Evolutionary conservation across 768 basidiomycete genomes (phyloP), one percentile per base, ranked within the genome.

Genomic region (Suillus weaverae): DNA sequence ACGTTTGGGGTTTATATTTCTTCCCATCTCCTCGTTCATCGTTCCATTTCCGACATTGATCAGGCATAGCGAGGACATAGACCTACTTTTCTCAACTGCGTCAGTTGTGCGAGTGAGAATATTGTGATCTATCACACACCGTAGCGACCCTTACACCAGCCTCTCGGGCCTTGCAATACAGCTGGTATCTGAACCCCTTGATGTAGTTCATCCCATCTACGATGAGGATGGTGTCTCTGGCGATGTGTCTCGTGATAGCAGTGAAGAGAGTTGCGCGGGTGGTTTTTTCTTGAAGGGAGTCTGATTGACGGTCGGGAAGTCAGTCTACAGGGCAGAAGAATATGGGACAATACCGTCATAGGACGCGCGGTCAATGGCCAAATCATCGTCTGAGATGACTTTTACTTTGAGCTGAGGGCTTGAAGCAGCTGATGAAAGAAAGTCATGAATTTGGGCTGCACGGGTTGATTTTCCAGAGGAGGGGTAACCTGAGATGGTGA

Each of bases 141-240:
- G 97, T 98, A 76, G 92, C 94, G 5, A 91, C 87, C 39, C 96
- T 82, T 33, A 94, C 81, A 69, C 90, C 91, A 68, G 89, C 84
- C 73, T 99, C 97, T 60, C 95, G 81, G 5, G 95, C 96, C 1
- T 94, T 93, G 72, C 97, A 98, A 74, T 98, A 97, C 80, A 99
- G 89, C 76, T 99, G 97, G 77, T 99, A 99, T 36, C 97, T 88
- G 74, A 95, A 97, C 13, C 97, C 97, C 75, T 99, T 99, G 83
- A 99, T 99, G 77, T 99, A 98, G 73, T 99, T 99, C 69, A 92
- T 84, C 16, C 89, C 87, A 72, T 99, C 97, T 66, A 95, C 84
- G 69, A 99, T 91, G 64, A 97, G 83, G 70, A 98, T 86, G 0
- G 87, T 91, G 70, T 92, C 88, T 41, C 77, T 75, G 30, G 84